Base-by-base conservation (phyloP, 805 yeast genomes). In the Metschnikowia rubicola region DNA sequence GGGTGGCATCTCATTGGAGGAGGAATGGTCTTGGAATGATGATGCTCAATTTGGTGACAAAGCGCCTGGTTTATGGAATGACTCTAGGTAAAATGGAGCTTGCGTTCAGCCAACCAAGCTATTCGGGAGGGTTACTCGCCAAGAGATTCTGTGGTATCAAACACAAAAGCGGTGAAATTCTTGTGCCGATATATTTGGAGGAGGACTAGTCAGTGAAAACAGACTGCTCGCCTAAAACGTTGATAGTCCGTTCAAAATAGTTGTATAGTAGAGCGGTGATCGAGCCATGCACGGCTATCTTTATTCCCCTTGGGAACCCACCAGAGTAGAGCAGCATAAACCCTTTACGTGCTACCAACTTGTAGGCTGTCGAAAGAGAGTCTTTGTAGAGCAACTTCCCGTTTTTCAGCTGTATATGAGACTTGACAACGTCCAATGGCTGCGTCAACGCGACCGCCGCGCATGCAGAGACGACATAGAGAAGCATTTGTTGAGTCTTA, bases 371-470 rank as follows among this genome's bases (percentile, higher is more conserved):
- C 57, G 55, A 42, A 34, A 86, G 65, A 6, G 88, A 72, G 65
- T 84, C 88, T 48, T 72, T 75, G 61, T 84, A 85, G 2, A 78
- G 56, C 4, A 64, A 58, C 58, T 74, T 74, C n/a, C 85, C 81
- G 60, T 83, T 80, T 57, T 82, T 79, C 58, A 89, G 80, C 66
- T 90, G 97, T 80, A 90, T 80, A 60, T 96, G 78, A 2, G 97
- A 80, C 68, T 91, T 91, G 40, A 91, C 67, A 2, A 88, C 88
- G 67, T 91, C 97, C 29, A 91, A 70, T 0, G 97, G 97, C 67
- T 89, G 98, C 0, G 96, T 91, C 0, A 79, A 70, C 0, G 79
- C 80, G 19, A 88, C 86, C 29, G 88, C 95, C 0, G 89, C 85
- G 3, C 78, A 66, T 0, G 94, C 82, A 2, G 95, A 80, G 1